Base-by-base conservation (phyloP, 768 basidiomycete species). In the Russula emetica region DNA sequence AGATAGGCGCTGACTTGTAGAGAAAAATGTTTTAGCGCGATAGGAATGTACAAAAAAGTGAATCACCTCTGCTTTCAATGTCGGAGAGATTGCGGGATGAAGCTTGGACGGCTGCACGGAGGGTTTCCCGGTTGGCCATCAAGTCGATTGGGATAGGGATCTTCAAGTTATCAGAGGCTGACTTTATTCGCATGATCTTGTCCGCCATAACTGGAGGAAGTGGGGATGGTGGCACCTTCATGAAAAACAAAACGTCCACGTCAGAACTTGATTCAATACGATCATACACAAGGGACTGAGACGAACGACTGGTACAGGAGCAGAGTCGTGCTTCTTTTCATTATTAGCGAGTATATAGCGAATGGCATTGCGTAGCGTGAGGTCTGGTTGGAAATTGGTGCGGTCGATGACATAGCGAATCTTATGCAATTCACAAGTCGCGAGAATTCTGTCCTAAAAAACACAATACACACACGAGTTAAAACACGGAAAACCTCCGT, bases 281-380 rank as follows among this genome's bases (percentile, higher is more conserved):
- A 26, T 16, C 10, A 18, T 13, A 22, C 26, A 16, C 26, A 16
- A 50, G 20, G 30, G 22, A 38, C 10, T 18, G 16, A 34, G 45
- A 64, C 63, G 53, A 32, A 64, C 63, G 26, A 47, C 13, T 22
- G 28, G 52, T 30, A 49, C 38, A 38, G 28, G 34, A 18, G 28
- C 0, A 50, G 40, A 28, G 5, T 20, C 30, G 10, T n/a, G 54
- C 16, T 40, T 34, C 42, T 50, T 26, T 55, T 70, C 73, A 55
- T 69, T 60, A 47, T 57, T 26, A 10, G 32, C 38, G 28, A 83
- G 72, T 64, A 73, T 68, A 24, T 83, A 77, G n/a, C 91, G 84
- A 40, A 93, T 78, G 20, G 83, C 82, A 73, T 94, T 94, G 20
- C 92, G 81, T 40, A 85, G 73, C 0, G 92, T 92, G 47, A 89